Conservation (phyloP, 2,329 filamentous ascomycete genomes). For the Thielaviopsis cerberus region DNA sequence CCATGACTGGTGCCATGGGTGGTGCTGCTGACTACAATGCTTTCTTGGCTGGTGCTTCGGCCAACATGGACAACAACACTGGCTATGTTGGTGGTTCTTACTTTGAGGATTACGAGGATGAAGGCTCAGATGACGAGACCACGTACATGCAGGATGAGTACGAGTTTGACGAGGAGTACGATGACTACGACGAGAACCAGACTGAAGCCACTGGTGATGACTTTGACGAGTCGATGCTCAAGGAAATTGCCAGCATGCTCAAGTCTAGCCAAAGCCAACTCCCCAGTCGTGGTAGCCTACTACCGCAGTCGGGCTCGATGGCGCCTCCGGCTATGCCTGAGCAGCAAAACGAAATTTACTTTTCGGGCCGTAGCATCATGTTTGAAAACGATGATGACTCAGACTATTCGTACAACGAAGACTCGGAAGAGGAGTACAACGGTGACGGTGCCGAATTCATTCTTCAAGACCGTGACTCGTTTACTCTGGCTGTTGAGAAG, state of each 20-base stretch:
- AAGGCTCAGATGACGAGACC: slow-evolving; percentile 23
- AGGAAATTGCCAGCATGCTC: slow-evolving; percentile 44
- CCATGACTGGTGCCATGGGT: slow-evolving; percentile 35
- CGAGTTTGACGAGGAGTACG: slow-evolving; percentile 19
- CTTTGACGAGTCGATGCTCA: slow-evolving; percentile 43
- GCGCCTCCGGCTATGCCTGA: not conserved
- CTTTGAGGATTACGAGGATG: slow-evolving; percentile 42
- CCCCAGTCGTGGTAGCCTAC: slow-evolving; percentile 29
- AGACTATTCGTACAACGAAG: slow-evolving; percentile 17
- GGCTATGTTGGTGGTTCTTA: slow-evolving; percentile 25
- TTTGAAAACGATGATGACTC: slow-evolving; percentile 18
- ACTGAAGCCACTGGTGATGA: slow-evolving; percentile 28
- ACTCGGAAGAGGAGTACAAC: slow-evolving; percentile 14
- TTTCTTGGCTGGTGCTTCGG: slow-evolving; percentile 18
- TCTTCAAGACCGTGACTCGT: slow-evolving; percentile 9
- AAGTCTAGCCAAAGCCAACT: slow-evolving; percentile 30
- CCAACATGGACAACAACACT: slow-evolving; percentile 23
- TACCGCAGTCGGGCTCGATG: slow-evolving; percentile 20
- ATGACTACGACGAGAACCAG: slow-evolving; percentile 19
- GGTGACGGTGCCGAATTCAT: slow-evolving; percentile 4
- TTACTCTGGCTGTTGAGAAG: slow-evolving; percentile 4
- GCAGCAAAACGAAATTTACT: not conserved
- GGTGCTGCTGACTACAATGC: slow-evolving; percentile 17
- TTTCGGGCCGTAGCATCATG: slow-evolving; percentile 5
- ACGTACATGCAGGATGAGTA: slow-evolving; percentile 18